Evolutionary conservation across 164 flowering plant genomes (phyloP).

Genomic region (Nymphaea thermarum): DNA sequence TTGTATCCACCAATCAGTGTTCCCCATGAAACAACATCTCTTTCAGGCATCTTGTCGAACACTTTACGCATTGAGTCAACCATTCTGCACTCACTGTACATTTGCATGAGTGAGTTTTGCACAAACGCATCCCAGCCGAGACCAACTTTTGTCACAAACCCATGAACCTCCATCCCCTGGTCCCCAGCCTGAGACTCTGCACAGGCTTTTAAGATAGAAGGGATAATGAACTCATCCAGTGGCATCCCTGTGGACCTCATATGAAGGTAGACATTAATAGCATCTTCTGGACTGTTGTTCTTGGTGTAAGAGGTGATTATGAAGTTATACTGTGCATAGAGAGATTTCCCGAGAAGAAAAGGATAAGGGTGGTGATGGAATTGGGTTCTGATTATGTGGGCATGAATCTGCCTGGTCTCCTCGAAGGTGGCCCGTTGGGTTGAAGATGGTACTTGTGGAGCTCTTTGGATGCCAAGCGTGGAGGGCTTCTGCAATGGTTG

Average conservation of each 20-base stretch:
- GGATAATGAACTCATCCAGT: constrained; percentile 33
- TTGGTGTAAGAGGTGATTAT: constrained; percentile 33
- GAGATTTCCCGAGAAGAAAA: constrained; percentile 4
- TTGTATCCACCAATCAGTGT: constrained; percentile 34
- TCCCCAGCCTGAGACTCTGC: constrained; percentile 13
- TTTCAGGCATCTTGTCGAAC: constrained; percentile 32
- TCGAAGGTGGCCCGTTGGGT: constrained; percentile 15
- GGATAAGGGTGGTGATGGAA: constrained; percentile 7
- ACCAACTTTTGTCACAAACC: constrained; percentile 32
- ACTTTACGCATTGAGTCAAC: constrained; percentile 16
- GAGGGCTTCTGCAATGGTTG: no score
- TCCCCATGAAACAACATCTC: constrained; percentile 48
- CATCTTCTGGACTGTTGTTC: constrained; percentile 21
- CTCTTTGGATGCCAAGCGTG: not conserved
- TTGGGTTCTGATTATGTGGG: constrained; percentile 36
- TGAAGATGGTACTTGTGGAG: constrained; percentile 5
- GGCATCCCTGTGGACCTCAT: constrained; percentile 21
- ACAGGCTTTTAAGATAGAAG: constrained; percentile 49
- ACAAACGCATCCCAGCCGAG: constrained; percentile 33
- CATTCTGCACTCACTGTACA: constrained; percentile 32
- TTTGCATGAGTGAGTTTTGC: constrained; percentile 33
- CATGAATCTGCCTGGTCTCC: constrained; percentile 42
- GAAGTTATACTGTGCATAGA: constrained; percentile 24
- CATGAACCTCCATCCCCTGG: constrained; percentile 43
- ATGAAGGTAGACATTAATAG: constrained; percentile 26